These are phyloP conservation scores for Penicillium crustosum DNA, from an alignment of 2,329 filamentous ascomycete species.

Conservation along the genomic window DNA sequence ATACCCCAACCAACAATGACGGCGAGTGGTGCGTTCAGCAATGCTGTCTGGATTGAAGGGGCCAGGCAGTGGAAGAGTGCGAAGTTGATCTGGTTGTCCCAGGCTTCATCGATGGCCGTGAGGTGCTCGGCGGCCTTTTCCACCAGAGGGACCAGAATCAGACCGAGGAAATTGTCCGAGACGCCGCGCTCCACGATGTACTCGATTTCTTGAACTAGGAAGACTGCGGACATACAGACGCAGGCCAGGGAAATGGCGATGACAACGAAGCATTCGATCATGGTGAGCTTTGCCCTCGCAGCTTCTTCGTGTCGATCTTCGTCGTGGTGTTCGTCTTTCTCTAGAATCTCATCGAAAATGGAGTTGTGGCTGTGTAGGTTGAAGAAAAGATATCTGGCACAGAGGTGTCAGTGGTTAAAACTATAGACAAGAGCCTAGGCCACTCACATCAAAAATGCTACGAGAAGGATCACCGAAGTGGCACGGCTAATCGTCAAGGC, in stretches of 20 bases:
- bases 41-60: conserved; percentile 82
- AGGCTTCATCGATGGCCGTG: conserved; percentile 81
- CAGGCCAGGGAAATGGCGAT: conserved; percentile 64
- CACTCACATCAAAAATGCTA: conserved; percentile 64
- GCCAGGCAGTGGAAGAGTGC: conserved; percentile 83
- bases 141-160: conserved; percentile 76
- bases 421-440: neutral
- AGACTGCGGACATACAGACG: conserved; percentile 72
- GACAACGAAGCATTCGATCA: conserved; percentile 69
- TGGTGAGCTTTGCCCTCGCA: conserved; percentile 67
- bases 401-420: conserved; percentile 7
- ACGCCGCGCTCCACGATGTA: conserved; percentile 57
- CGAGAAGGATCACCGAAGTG: conserved; percentile 67
- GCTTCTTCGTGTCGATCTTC: conserved; percentile 62
- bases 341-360: conserved; percentile 72
- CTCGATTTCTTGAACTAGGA: conserved; percentile 71
- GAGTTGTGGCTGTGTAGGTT: conserved; percentile 75
- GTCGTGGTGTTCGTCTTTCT: conserved; percentile 67
- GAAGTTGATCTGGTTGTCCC: conserved; percentile 69
- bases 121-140: conserved; percentile 86
- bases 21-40: conserved; percentile 81
- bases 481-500: conserved; percentile 68
- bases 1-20: conserved; percentile 83
- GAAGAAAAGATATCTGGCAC: conserved; percentile 59
- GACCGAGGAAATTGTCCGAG: conserved; percentile 61